A percentile compares a stretch with the other conserved stretches of the same genome.
Conservation (phyloP, 345 rosid genomes). For the Brassica napus region Da-Ae NC_063448.1:48500001-48500500, state of each 20-base stretch:
- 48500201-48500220: conserved; percentile 15
- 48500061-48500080: not conserved
- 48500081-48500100: not conserved
- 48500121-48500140: not conserved
- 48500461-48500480: not conserved
- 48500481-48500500: conserved; percentile 1
- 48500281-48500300: not conserved
- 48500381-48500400: not conserved
- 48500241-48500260: not conserved
- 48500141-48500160: not conserved
- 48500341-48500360: not conserved
- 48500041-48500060: not conserved
- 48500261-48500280: conserved; percentile 11
- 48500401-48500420: conserved; percentile 4
- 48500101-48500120: not conserved
- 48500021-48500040: not conserved
- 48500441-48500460: not conserved
- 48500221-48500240: conserved; percentile 5
- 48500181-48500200: conserved; percentile 18
- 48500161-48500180: conserved; percentile 12
- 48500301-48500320: not conserved
- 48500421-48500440: conserved; percentile 22
- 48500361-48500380: conserved; percentile 13
- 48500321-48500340: conserved; percentile 8
- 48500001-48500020: too few species aligned